A percentile compares a stretch with the other conserved stretches of the same genome.
These are phyloP conservation scores for Geranium brycei DNA, from an alignment of 345 rosid genomes.

Conservation along the genomic window DNA sequence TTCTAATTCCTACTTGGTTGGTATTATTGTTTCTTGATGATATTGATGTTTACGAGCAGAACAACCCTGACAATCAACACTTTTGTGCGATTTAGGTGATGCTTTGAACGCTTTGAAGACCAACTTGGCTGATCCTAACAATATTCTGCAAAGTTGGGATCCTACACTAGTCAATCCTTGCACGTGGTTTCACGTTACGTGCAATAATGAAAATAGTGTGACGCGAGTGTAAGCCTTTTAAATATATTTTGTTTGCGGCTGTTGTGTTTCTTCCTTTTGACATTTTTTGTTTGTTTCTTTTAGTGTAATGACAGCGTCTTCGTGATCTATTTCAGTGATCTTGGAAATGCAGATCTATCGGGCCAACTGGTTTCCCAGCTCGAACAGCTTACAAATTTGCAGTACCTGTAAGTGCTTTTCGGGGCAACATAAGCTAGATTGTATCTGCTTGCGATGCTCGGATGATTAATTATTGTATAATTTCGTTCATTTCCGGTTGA, in stretches of 20 bases:
- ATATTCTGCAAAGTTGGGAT: slow-evolving; percentile 73
- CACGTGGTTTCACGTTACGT: slow-evolving; percentile 79
- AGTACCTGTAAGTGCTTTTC: slow-evolving; percentile 53
- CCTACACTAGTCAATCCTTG: slow-evolving; percentile 65
- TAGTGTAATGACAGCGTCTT: slow-evolving; percentile 1
- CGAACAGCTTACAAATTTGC: slow-evolving; percentile 50
- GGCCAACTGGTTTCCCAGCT: slow-evolving; percentile 56
- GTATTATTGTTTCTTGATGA: not conserved
- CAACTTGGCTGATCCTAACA: slow-evolving; percentile 58
- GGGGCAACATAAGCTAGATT: not conserved
- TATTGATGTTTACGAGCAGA: too few species aligned
- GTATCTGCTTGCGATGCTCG: not conserved
- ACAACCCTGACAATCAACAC: not conserved
- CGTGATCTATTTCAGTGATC: slow-evolving; percentile 26
- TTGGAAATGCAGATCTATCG: slow-evolving; percentile 55
- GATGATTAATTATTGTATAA: slow-evolving; percentile 6
- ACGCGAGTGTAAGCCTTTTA: slow-evolving; percentile 61
- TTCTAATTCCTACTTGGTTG: not conserved
- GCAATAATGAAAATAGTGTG: slow-evolving; percentile 54
- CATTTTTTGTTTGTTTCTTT: not conserved
- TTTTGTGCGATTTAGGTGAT: slow-evolving; percentile 42
- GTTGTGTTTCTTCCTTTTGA: not conserved
- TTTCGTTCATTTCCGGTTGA: slow-evolving; percentile 1
- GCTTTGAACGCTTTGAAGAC: slow-evolving; percentile 66
- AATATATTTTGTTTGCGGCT: slow-evolving; percentile 2